A percentile compares a stretch with the other conserved stretches of the same genome.
Conservation (phyloP, 352 stramenopile genomes). For the Elongisporangium undulatum region DNA sequence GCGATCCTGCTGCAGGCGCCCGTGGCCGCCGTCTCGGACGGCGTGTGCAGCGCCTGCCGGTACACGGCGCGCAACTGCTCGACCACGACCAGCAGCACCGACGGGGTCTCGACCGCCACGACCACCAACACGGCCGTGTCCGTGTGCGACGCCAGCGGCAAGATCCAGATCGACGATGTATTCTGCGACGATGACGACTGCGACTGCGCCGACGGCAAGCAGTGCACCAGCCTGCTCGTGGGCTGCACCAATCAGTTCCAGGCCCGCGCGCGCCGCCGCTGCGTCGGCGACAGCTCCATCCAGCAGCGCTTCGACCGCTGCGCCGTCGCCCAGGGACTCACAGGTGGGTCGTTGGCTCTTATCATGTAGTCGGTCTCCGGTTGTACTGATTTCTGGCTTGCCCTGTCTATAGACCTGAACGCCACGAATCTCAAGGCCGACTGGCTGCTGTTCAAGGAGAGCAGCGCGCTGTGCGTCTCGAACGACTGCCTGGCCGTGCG, state of each 20-base stretch:
- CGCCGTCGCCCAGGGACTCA: slow-evolving; percentile 39
- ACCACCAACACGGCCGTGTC: slow-evolving; percentile 12
- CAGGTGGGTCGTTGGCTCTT: slow-evolving; percentile 18
- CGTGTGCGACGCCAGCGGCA: slow-evolving; percentile 51
- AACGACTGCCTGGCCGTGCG: slow-evolving; percentile 52
- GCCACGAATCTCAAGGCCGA: slow-evolving; percentile 48
- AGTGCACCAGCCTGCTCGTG: slow-evolving; percentile 60
- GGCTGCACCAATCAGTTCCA: slow-evolving; percentile 72
- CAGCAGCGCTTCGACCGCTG: slow-evolving; percentile 48
- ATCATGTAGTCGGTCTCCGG: background rate
- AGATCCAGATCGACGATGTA: slow-evolving; percentile 78
- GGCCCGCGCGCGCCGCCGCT: slow-evolving; percentile 61
- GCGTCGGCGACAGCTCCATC: slow-evolving; percentile 44
- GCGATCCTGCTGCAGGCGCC: background rate
- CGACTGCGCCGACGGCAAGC: slow-evolving; percentile 35
- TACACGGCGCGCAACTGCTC: slow-evolving; percentile 73
- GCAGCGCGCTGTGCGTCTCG: slow-evolving; percentile 35
- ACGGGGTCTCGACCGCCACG: background rate
- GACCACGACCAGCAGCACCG: slow-evolving; percentile 6
- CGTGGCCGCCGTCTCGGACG: slow-evolving; percentile 11
- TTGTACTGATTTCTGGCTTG: background rate
- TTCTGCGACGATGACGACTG: slow-evolving; percentile 70
- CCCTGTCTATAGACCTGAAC: slow-evolving; percentile 17
- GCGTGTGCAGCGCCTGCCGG: slow-evolving; percentile 46
- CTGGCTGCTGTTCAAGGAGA: slow-evolving; percentile 73